Evolutionary conservation across 2,329 filamentous ascomycete species (phyloP).

Genomic region (Corinectria fuckeliana): DNA sequence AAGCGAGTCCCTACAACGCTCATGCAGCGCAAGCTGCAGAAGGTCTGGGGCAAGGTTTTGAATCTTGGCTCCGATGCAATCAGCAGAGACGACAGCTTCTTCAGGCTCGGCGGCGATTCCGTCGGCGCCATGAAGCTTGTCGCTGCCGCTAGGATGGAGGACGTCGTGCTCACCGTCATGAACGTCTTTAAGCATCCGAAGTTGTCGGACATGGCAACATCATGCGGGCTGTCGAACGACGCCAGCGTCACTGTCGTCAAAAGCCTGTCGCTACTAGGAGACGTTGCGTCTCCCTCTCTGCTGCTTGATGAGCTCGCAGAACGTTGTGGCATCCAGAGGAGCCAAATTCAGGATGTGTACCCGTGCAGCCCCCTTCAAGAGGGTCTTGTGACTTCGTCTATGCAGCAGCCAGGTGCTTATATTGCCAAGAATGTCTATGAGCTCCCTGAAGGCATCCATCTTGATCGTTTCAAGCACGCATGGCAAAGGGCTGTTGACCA

Average conservation of each 20-base stretch:
- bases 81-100: conserved; percentile 46
- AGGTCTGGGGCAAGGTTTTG: conserved; percentile 17
- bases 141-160: conserved; percentile 21
- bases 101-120: conserved; percentile 50
- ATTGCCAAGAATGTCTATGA: conserved; percentile 28
- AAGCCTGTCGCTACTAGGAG: conserved; percentile 9
- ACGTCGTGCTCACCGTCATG: conserved; percentile 20
- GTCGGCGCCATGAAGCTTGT: conserved; percentile 38
- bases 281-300: not conserved
- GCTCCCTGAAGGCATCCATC: conserved; percentile 12
- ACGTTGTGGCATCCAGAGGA: conserved; percentile 12
- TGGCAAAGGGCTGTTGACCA: conserved; percentile 29
- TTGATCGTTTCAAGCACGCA: conserved; percentile 24
- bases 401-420: conserved; percentile 30
- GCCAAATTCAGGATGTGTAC: conserved; percentile 24
- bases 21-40: conserved; percentile 45
- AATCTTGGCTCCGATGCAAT: not conserved
- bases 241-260: not conserved
- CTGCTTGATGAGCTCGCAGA: conserved; percentile 21
- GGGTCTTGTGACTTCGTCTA: conserved; percentile 24
- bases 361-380: conserved; percentile 29
- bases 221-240: not conserved
- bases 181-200: conserved; percentile 20
- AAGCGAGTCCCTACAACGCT: conserved; percentile 43
- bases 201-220: conserved; percentile 16